These are phyloP conservation scores for Heliosperma pusillum DNA, from an alignment of 148 eudicot genomes.

Conservation along the genomic window DNA sequence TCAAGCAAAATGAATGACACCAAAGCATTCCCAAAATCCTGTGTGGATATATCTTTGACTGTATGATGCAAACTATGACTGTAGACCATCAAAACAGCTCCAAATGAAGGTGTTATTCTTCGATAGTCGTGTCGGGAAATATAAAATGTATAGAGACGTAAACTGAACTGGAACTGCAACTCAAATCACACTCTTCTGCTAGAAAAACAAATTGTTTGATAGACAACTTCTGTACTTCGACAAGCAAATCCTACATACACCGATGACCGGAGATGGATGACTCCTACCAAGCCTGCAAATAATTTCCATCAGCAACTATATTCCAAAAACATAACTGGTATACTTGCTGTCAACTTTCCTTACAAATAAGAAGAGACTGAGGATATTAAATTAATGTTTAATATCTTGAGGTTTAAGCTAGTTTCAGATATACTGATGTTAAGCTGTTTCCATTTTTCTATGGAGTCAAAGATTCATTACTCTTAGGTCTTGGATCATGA, in stretches of 20 bases:
- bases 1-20: constrained; percentile 16
- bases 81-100: constrained; percentile 20
- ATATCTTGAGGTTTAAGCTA: too few relatives aligned
- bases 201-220: constrained; percentile 15
- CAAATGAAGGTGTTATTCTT: constrained; percentile 16
- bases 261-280: constrained; percentile 1
- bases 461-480: too few relatives aligned
- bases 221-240: constrained; percentile 20
- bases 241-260: constrained; percentile 4
- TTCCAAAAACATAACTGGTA: not conserved
- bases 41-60: constrained; percentile 18
- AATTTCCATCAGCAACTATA: not conserved
- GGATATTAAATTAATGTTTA: too few relatives aligned
- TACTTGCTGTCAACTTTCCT: not conserved
- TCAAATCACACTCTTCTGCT: constrained; percentile 15
- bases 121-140: constrained; percentile 13
- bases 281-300: constrained; percentile 24
- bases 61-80: constrained; percentile 12
- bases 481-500: too few relatives aligned
- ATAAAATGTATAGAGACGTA: constrained; percentile 12
- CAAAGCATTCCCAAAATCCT: constrained; percentile 18
- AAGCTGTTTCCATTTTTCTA: too few relatives aligned
- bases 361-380: not conserved
- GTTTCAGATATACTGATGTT: too few relatives aligned
- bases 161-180: constrained; percentile 21